Evolutionary conservation across 169 alveolate species (phyloP), one percentile per base, ranked within the genome.

Genomic region (Cryptosporidium xiaoi): DNA sequence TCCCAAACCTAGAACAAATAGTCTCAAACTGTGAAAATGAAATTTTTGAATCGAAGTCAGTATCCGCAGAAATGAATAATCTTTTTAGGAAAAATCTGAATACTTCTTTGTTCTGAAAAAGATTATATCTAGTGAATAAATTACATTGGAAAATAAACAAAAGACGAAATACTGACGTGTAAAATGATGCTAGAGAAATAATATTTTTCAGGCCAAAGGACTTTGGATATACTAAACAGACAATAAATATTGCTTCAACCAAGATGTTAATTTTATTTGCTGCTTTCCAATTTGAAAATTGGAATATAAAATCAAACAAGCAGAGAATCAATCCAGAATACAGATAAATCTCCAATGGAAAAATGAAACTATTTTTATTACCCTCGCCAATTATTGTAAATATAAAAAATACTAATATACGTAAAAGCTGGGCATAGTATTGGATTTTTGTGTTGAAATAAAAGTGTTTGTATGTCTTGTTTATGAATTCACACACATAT

Each of bases 111-210:
- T 55, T 62, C 36, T 77, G 87, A 13, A 60, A 60, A 40, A 58
- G 40, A 34, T 40, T 15, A 18, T 56, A 77, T 44, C 12, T 69
- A 51, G n/a, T 69, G 15, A 15, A 34, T 31, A 20, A 69, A 51
- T 53, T 69, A 31, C 83, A 69, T 34, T 69, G 83, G 5, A 51
- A 27, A 53, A 69, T 69, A 46, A 69, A 69, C 46, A 69, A 16
- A 31, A 69, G 51, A 20, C 83, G 67, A 56, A 34, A 69, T 1
- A 69, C 29, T 51, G 36, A 69, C 24, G 67, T 51, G 10, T 53
- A 69, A 69, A 34, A 53, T 51, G 56, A 56, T 18, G 44, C 56
- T 1, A 18, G 8, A 6, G 46, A 33, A 56, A 16, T 7, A 16
- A 69, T 56, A 16, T 66, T 48, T 3, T 44, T 29, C 16, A 66